Conservation (phyloP, 2,329 filamentous ascomycete genomes). For the Pyrenophora tritici-repentis region DNA sequence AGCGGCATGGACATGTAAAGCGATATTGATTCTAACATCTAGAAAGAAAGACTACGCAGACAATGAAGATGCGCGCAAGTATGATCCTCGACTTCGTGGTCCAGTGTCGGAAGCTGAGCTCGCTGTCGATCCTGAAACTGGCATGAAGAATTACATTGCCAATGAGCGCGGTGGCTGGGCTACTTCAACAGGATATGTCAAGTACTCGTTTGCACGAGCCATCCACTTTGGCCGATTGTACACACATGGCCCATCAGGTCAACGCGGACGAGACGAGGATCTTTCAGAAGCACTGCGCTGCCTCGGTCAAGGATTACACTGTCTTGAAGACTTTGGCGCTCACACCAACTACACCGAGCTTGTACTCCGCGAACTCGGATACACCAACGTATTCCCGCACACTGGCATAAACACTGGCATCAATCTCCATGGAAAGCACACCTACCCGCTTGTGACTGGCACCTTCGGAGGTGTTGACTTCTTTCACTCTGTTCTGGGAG, state of each 20-base stretch:
- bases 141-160: conserved; percentile 99
- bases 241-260: conserved; percentile 50
- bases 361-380: conserved; percentile 57
- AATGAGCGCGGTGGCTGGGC: conserved; percentile 88
- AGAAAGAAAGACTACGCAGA: conserved; percentile 55
- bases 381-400: conserved; percentile 58
- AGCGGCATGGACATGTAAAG: not conserved
- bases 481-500: conserved; percentile 57
- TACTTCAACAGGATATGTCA: conserved; percentile 83
- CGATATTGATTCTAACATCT: not conserved
- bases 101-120: conserved; percentile 64
- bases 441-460: conserved; percentile 59
- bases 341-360: conserved; percentile 62
- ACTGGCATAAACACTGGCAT: conserved; percentile 54
- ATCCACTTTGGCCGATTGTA: conserved; percentile 57
- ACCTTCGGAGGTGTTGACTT: conserved; percentile 61
- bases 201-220: conserved; percentile 53
- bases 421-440: conserved; percentile 53
- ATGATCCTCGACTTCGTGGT: conserved; percentile 78
- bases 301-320: conserved; percentile 59
- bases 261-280: conserved; percentile 51
- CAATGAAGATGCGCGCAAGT: conserved; percentile 80
- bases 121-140: conserved; percentile 51
- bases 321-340: conserved; percentile 60
- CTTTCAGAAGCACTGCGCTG: conserved; percentile 56